These are phyloP conservation scores for Artemisia argyi DNA, from an alignment of 129 eudicot species.

Conservation along the genomic window DNA sequence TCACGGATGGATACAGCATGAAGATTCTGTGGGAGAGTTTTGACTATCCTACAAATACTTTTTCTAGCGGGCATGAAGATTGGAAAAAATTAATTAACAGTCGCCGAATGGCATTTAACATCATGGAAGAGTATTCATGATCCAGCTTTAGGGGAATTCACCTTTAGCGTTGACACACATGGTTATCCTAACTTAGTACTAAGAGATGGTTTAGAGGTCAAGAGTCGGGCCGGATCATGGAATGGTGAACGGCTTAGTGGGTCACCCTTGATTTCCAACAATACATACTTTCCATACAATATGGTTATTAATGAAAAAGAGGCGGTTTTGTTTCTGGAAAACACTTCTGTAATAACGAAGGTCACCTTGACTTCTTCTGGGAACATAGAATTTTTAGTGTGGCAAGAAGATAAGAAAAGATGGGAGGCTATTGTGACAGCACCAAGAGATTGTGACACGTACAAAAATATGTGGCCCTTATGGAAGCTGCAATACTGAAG, in stretches of 20 bases:
- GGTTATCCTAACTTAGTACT: neutral
- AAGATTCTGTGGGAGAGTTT: slow-evolving; percentile 17
- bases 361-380: slow-evolving; percentile 23
- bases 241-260: neutral
- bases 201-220: neutral
- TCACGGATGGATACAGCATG: neutral
- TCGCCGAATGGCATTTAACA: neutral
- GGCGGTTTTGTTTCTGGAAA: neutral
- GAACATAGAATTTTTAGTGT: neutral
- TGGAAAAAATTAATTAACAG: slow-evolving; percentile 1
- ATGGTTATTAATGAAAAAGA: slow-evolving; percentile 1
- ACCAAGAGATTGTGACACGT: slow-evolving; percentile 36
- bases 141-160: slow-evolving; percentile 15
- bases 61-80: slow-evolving; percentile 11
- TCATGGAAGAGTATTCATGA: slow-evolving; percentile 21
- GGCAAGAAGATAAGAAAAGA: slow-evolving; percentile 14
- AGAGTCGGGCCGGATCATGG: slow-evolving; percentile 7
- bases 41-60: slow-evolving; percentile 6
- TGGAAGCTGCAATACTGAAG: slow-evolving; percentile 34
- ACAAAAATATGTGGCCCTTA: slow-evolving; percentile 40
- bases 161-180: neutral
- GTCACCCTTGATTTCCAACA: neutral
- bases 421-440: slow-evolving; percentile 16
- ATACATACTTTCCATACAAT: neutral
- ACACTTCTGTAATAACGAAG: slow-evolving; percentile 6